Evolutionary conservation across 1,284 basidiomycete species (phyloP).

Genomic region (Sphaerobolus stellatus): DNA sequence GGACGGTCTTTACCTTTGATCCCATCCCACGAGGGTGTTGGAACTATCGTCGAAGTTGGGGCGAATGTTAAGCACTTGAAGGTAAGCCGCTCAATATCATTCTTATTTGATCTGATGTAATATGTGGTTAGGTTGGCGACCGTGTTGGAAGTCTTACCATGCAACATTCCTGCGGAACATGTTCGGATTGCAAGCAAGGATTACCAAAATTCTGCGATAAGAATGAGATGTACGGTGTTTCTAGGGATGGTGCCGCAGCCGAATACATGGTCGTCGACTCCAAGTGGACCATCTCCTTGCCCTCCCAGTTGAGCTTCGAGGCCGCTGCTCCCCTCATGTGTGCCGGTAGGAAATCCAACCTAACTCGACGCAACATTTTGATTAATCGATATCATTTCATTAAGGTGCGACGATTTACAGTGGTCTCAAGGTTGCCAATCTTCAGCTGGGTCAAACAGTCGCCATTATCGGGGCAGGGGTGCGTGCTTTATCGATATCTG

Average conservation of each 20-base stretch:
- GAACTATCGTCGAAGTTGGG: neutral
- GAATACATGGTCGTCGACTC: slow-evolving; percentile 31
- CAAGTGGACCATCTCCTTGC: slow-evolving; percentile 26
- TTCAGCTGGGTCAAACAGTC: slow-evolving; percentile 13
- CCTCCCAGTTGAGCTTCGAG: slow-evolving; percentile 31
- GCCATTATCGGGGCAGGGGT: slow-evolving; percentile 21
- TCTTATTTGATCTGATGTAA: too few relatives aligned
- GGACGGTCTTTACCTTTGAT: neutral
- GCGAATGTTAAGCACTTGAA: neutral
- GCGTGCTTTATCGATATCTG: neutral
- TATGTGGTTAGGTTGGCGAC: slow-evolving; percentile 10
- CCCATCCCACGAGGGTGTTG: neutral
- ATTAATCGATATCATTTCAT: neutral
- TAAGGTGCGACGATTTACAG: slow-evolving; percentile 16
- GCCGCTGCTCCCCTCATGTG: slow-evolving; percentile 31
- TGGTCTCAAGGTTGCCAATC: slow-evolving; percentile 8
- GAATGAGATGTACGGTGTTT: slow-evolving; percentile 7
- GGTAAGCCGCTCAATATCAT: too few relatives aligned
- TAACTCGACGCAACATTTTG: neutral
- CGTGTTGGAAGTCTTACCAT: neutral
- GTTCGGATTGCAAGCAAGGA: neutral
- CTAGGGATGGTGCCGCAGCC: slow-evolving; percentile 30
- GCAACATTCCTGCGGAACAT: slow-evolving; percentile 2
- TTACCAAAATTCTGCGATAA: neutral
- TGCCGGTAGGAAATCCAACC: slow-evolving; percentile 16